A percentile compares a stretch with the other conserved stretches of the same genome.
Evolutionary conservation across 257 asterid species (phyloP).

Genomic region (Primulina tabacum): DNA sequence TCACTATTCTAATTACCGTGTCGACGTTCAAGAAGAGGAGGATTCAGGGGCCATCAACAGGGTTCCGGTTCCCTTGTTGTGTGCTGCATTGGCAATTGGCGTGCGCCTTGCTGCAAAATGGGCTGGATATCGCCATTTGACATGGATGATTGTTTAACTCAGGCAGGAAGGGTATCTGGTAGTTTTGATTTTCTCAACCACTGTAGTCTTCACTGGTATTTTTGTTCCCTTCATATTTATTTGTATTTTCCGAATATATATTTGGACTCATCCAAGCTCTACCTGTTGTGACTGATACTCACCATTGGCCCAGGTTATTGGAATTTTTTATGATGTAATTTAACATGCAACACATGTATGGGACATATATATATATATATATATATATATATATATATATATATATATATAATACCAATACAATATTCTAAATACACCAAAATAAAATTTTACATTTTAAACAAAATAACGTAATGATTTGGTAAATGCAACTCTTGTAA

Average conservation of each 20-base stretch:
- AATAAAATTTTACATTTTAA: no score
- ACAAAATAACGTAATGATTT: no score
- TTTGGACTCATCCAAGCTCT: neutral
- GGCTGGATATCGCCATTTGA: constrained; percentile 90
- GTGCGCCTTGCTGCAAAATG: constrained; percentile 74
- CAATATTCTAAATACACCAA: no score
- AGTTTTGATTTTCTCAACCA: neutral
- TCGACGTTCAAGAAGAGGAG: constrained; percentile 30
- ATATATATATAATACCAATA: no score
- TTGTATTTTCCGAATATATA: neutral
- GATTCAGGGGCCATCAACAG: constrained; percentile 28
- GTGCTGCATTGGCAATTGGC: constrained; percentile 79
- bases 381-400: no score
- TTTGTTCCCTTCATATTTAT: no score
- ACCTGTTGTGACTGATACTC: neutral
- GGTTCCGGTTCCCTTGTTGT: constrained; percentile 69
- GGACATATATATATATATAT: no score
- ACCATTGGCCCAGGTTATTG: neutral
- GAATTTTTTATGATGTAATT: no score
- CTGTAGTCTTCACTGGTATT: no score
- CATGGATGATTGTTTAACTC: constrained; percentile 88
- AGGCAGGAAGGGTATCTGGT: neutral
- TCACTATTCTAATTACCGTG: constrained; percentile 34
- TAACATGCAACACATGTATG: no score
- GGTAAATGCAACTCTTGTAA: no score